Base-by-base conservation (phyloP, 176 grass and related monocot genomes). In the Tillandsia leiboldiana region DNA sequence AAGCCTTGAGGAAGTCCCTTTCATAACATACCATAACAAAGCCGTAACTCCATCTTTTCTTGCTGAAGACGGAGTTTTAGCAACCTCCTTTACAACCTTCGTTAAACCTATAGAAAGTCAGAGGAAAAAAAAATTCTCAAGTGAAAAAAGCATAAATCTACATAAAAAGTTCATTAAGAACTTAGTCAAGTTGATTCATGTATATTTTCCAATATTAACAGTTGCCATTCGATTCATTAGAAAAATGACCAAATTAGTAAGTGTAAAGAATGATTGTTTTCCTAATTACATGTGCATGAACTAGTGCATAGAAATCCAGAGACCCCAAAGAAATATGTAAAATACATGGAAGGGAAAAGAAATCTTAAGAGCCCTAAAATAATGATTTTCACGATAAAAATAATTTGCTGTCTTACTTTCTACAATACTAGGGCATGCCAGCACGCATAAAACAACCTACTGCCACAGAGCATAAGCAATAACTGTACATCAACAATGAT, bases 11-110 rank as follows among this genome's bases (percentile, higher is more conserved):
- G 82, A 81, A 80, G 79, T 84, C 66, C 92, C 86, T 87, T 77
- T 87, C 86, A 96, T 96, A 58, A 80, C 76, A 78, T 96, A 58
- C 67, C 81, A 92, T 58, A 91, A 48, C 78, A 96, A 87, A 89
- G 88, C 81, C 62, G 73, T 71, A 71, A 52, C 83, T 65, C 88
- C 88, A 20, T 80, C 86, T 73, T 71, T 88, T 69, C 69, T 73
- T 72, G 67, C 17, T 56, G 85, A 56, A 56, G 84, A 87, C 17
- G 92, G 75, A 61, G 70, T 85, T 85, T 89, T 87, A 50, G 71
- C 81, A 76, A 87, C 85, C 58, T 92, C 81, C 66, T 26, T 12
- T 58, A 89, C 69, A 67, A 80, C 73, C 73, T 92, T 79, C 65
- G 33, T 80, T 75, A 92, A 72, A 81, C 92, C 92, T 96, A 74